phyloP scores from a whole-genome alignment of 75 land plant species.

The Larix kaempferi region DNA sequence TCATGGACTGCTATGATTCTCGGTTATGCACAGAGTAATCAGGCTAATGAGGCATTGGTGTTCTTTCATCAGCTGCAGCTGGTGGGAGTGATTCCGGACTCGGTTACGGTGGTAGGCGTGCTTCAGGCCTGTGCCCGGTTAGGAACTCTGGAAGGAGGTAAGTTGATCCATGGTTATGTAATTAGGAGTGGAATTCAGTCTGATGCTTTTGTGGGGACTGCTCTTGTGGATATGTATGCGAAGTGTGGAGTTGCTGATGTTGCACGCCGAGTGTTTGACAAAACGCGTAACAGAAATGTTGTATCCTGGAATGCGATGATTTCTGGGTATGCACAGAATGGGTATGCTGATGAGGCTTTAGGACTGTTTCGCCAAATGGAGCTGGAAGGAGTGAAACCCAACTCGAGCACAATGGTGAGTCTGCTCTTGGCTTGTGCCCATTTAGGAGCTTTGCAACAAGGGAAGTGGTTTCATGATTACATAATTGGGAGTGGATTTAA shows the following conservation, averaged over 20 bases:
- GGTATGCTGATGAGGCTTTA: constrained; percentile 10
- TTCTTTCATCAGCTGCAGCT: constrained; percentile 20
- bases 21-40: constrained; percentile 7
- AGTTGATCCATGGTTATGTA: constrained; percentile 15
- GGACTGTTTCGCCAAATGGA: constrained; percentile 17
- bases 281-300: constrained; percentile 19
- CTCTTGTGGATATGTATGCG: constrained; percentile 30
- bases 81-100: constrained; percentile 19
- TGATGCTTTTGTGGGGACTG: constrained; percentile 12
- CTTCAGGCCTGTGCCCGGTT: constrained; percentile 23
- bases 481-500: neutral
- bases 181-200: constrained; percentile 7
- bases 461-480: neutral
- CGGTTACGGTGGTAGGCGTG: constrained; percentile 18
- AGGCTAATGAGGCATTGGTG: constrained; percentile 21
- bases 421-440: neutral
- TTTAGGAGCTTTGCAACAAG: neutral
- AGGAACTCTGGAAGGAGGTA: constrained; percentile 15
- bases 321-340: constrained; percentile 19
- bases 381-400: neutral
- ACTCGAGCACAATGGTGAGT: neutral
- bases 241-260: constrained; percentile 15
- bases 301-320: constrained; percentile 37
- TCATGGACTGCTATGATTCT: constrained; percentile 21
- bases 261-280: constrained; percentile 30